Evolutionary conservation across 2,329 filamentous ascomycete species (phyloP).

Genomic region (Penicillium sp.): DNA sequence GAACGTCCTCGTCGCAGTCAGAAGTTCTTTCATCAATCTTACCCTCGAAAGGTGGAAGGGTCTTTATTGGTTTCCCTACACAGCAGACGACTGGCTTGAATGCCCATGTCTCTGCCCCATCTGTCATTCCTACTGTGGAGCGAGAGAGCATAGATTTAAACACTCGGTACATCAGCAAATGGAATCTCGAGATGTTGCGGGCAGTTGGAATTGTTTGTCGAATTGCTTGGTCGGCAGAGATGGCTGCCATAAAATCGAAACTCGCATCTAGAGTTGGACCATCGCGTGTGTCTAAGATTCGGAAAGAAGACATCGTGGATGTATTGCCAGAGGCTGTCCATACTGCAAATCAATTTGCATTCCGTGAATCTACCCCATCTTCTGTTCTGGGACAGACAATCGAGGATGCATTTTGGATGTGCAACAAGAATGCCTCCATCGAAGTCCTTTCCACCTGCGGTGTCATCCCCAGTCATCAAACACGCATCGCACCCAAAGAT

Average conservation of each 20-base stretch:
- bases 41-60: conserved; percentile 81
- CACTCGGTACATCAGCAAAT: conserved; percentile 87
- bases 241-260: conserved; percentile 69
- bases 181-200: conserved; percentile 92
- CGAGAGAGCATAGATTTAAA: conserved; percentile 96
- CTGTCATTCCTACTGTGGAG: conserved; percentile 95
- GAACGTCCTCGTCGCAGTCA: conserved; percentile 49
- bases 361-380: conserved; percentile 85
- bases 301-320: conserved; percentile 62
- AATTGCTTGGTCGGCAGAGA: conserved; percentile 83
- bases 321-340: conserved; percentile 79
- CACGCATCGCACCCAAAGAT: conserved; percentile 72
- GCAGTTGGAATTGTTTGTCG: conserved; percentile 87
- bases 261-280: conserved; percentile 45
- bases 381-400: conserved; percentile 79
- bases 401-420: conserved; percentile 95
- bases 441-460: conserved; percentile 87
- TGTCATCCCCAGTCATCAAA: conserved; percentile 77
- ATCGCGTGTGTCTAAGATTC: conserved; percentile 51
- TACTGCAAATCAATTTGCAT: conserved; percentile 82
- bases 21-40: conserved; percentile 90
- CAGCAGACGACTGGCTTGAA: conserved; percentile 94
- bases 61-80: conserved; percentile 97
- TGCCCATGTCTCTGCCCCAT: conserved; percentile 92
- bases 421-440: conserved; percentile 76